Base-by-base conservation (phyloP, 495 filamentous ascomycete species). In the Penicillium chermesinum region DNA sequence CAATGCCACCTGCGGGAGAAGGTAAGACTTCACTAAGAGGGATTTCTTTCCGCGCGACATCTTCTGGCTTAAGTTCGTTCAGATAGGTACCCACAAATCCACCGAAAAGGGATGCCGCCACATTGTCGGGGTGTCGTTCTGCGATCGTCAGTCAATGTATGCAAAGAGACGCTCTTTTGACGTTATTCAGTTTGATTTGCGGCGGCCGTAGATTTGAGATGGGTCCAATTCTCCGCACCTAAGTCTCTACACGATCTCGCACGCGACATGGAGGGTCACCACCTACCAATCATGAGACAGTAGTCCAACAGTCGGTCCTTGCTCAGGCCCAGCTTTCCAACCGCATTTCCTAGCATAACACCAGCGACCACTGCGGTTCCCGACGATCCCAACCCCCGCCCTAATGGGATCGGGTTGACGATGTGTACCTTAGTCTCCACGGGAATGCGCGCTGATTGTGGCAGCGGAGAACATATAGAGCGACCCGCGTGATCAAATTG, bases 31-130 rank as follows among this genome's bases (percentile, higher is more conserved):
- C 91, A 56, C 87, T 91, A 6, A 96, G 76, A n/a, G 91, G 91
- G 56, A 98, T 96, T 71, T 96, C 91, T 46, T 82, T 88, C 21
- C 89, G 78, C 25, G 84, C 85, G 46, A 85, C 86, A 55, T 96
- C 90, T 65, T 85, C 86, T 3, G 88, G 86, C 46, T 85, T 80
- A 46, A 97, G 77, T 46, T 94, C 89, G 66, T 89, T 94, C 38
- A 96, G 77, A 54, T 96, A 96, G 7, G 89, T 94, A 21, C 93
- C 93, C 13, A 96, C 87, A 60, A 98, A 96, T n/a, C 93, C 93
- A 38, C 93, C 93, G 61, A 90, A 96, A 20, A 96, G 78, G 1
- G 91, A 89, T 0, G 93, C 93, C 49, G 88, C 94, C 25, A 98
- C 88, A 56, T 98, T 97, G 71, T 98, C 93, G 3, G 93, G 93